These are phyloP conservation scores for Phaeotremella fagi DNA, from an alignment of 768 basidiomycete genomes.

Conservation along the genomic window DNA sequence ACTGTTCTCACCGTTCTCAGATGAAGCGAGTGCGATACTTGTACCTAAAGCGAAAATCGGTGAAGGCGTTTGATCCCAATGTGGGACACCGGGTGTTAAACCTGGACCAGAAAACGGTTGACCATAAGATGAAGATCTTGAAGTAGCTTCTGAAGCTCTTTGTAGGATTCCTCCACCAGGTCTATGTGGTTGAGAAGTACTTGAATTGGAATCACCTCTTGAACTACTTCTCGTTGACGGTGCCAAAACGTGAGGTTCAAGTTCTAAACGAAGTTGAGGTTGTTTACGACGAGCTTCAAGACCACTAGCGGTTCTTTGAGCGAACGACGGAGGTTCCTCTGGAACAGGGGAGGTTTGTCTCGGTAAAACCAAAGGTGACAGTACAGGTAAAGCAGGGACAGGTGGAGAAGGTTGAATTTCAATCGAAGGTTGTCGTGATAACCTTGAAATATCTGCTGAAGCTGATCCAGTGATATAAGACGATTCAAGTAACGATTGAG, in stretches of 20 bases:
- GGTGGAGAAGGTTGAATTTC: conserved; percentile 5
- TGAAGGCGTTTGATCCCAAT: conserved; percentile 47
- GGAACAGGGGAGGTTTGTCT: conserved; percentile 24
- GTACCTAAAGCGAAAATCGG: conserved; percentile 37
- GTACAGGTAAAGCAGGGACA: conserved; percentile 13
- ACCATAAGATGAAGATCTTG: conserved; percentile 29
- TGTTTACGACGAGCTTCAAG: conserved; percentile 45
- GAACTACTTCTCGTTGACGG: conserved; percentile 8
- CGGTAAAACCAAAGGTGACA: conserved; percentile 10
- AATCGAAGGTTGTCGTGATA: conserved; percentile 15
- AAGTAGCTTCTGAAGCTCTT: conserved; percentile 20
- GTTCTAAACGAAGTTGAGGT: conserved; percentile 43
- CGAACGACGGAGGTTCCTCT: conserved; percentile 18
- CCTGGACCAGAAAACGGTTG: conserved; percentile 27
- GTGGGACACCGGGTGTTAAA: conserved; percentile 34
- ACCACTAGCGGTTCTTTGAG: conserved; percentile 19
- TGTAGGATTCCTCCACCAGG: neutral
- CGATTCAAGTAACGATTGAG: conserved; percentile 4
- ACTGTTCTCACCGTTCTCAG: conserved; percentile 1
- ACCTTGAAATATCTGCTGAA: conserved; percentile 24
- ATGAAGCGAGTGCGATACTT: neutral
- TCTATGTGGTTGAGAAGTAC: conserved; percentile 1
- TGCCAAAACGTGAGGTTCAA: conserved; percentile 33
- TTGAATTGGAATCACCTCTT: conserved; percentile 6
- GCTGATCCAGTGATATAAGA: conserved; percentile 19